phyloP scores from a whole-genome alignment of 2,329 filamentous ascomycete genomes.

The Fusarium virguliforme region DNA sequence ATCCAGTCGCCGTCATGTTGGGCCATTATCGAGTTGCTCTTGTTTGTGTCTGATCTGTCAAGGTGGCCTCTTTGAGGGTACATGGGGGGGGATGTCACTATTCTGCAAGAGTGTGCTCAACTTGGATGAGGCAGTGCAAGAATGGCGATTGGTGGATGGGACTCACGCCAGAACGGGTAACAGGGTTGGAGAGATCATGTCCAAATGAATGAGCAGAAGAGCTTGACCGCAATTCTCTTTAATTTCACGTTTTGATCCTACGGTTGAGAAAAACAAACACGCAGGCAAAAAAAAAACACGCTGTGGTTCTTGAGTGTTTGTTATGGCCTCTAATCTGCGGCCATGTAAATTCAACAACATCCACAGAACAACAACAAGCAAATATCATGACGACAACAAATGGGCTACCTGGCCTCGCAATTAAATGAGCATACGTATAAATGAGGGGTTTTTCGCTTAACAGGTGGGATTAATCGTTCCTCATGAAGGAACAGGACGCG shows the following conservation, averaged over 20 bases:
- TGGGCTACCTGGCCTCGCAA: neutral
- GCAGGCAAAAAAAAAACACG: neutral
- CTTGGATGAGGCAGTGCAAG: slow-evolving; percentile 11
- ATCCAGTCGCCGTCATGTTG: neutral
- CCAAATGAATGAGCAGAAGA: neutral
- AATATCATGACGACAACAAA: slow-evolving; percentile 7
- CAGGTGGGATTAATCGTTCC: neutral
- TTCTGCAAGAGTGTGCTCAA: neutral
- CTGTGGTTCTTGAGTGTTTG: slow-evolving; percentile 2
- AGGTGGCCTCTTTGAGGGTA: slow-evolving; percentile 9
- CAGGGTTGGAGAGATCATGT: slow-evolving; percentile 11
- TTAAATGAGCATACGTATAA: neutral
- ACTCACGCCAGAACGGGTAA: slow-evolving; percentile 10
- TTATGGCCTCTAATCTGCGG: slow-evolving; percentile 8
- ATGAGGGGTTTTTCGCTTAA: slow-evolving; percentile 8
- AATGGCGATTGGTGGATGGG: neutral
- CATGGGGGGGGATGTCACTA: slow-evolving; percentile 1
- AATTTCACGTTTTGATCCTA: slow-evolving; percentile 1
- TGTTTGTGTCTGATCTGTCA: neutral
- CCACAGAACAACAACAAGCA: neutral
- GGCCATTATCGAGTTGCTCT: neutral
- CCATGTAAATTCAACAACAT: neutral
- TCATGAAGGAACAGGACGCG: neutral
- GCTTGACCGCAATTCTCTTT: neutral
- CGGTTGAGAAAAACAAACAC: slow-evolving; percentile 1